Conservation (phyloP, 306 rosid species). For the Sechiopsis laciniata region DNA sequence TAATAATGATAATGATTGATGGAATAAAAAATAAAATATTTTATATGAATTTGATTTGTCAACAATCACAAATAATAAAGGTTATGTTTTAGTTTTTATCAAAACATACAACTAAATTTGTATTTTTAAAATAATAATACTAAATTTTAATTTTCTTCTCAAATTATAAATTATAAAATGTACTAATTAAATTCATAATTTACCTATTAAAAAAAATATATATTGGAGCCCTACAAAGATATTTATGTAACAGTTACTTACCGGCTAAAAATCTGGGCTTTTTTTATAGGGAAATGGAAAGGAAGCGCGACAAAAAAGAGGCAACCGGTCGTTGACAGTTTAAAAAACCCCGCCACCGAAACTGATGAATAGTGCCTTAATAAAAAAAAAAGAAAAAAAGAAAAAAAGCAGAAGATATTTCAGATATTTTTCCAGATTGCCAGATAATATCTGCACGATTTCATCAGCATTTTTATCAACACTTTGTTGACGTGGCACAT, state of each 20-base stretch:
- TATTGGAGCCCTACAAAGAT: background rate
- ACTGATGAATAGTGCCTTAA: background rate
- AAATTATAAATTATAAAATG: too few species aligned
- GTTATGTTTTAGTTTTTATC: too few species aligned
- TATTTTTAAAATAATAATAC: too few species aligned
- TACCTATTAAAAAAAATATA: too few species aligned
- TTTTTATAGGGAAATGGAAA: background rate
- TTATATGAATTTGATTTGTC: too few species aligned
- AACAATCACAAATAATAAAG: too few species aligned
- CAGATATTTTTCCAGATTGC: constrained; percentile 14
- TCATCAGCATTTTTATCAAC: constrained; percentile 4
- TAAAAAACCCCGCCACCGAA: background rate
- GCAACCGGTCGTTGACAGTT: constrained; percentile 16
- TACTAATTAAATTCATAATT: too few species aligned
- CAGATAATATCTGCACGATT: constrained; percentile 42
- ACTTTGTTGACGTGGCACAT: constrained; percentile 50
- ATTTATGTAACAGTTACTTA: background rate
- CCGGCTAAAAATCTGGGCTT: background rate
- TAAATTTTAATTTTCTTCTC: too few species aligned
- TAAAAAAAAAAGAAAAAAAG: background rate
- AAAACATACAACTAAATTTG: too few species aligned
- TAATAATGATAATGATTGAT: too few species aligned
- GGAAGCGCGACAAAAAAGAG: background rate
- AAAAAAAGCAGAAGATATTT: constrained; percentile 8
- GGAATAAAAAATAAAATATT: too few species aligned